Evolutionary conservation across 257 asterid species (phyloP).

Genomic region (Nemophila menziesii): DNA sequence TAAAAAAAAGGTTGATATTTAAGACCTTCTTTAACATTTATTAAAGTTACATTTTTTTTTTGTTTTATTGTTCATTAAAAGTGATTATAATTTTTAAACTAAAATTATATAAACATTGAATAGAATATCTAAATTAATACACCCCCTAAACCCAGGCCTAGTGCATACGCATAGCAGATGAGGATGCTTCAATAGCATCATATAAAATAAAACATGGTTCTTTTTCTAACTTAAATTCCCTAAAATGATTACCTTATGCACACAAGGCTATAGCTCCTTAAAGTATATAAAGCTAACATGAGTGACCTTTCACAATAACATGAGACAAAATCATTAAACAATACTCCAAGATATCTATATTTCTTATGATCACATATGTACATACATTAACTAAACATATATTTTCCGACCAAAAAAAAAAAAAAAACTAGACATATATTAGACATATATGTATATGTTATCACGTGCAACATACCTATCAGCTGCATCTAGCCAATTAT

Average conservation of each 20-base stretch:
- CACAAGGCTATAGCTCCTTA: not conserved
- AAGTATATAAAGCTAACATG: not conserved
- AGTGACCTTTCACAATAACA: not conserved
- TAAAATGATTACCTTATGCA: not conserved
- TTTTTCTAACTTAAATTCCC: not conserved
- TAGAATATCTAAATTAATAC: no score
- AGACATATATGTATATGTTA: not conserved
- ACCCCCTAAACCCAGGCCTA: no score
- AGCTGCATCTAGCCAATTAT: not conserved
- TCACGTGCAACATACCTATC: constrained; percentile 11
- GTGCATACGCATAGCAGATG: no score
- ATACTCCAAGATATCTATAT: not conserved
- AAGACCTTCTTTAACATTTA: no score
- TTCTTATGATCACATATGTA: not conserved
- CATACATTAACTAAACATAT: no score
- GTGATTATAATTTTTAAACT: no score
- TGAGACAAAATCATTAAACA: constrained; percentile 1
- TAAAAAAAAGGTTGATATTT: no score
- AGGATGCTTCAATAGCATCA: not conserved
- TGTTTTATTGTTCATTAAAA: no score
- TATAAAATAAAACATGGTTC: not conserved
- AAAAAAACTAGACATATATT: no score
- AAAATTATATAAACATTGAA: no score
- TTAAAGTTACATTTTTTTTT: no score
- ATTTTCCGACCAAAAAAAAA: no score